Percentiles rank a stretch among this genome's conserved stretches.
phyloP scores from a whole-genome alignment of 2,329 filamentous ascomycete genomes.

The Podosphaera fusca region DNA sequence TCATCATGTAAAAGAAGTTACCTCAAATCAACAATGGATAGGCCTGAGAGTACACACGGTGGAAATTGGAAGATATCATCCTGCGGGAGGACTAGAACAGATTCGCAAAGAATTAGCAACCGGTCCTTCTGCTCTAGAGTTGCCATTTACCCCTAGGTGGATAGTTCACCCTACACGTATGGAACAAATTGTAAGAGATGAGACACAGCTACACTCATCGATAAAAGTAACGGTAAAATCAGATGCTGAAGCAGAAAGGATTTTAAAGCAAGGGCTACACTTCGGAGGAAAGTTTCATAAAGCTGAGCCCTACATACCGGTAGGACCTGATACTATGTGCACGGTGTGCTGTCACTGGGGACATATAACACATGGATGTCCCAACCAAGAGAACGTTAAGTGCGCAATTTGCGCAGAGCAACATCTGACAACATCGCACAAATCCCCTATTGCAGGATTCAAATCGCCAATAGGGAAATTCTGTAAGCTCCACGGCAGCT shows the following conservation, averaged over 20 bases:
- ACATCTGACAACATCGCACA: neutral
- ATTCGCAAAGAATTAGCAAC: neutral
- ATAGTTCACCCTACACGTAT: neutral
- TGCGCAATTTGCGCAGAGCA: neutral
- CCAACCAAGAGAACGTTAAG: neutral
- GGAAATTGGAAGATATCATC: neutral
- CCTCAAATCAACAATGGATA: neutral
- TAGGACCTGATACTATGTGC: neutral
- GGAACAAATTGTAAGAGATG: neutral
- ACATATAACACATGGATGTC: neutral
- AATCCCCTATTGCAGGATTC: neutral
- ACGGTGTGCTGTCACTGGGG: neutral
- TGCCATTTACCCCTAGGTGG: neutral
- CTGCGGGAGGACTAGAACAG: neutral
- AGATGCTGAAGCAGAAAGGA: neutral
- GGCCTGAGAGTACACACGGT: neutral
- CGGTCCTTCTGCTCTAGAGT: neutral
- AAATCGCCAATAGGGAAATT: neutral
- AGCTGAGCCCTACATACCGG: neutral
- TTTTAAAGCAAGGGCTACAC: neutral
- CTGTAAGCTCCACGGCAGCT: neutral
- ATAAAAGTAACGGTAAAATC: neutral
- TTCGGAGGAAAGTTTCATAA: neutral
- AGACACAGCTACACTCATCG: neutral
- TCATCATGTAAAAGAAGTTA: constrained; percentile 1